Conservation (phyloP, 2,329 filamentous ascomycete genomes). For the Clonostachys byssicola region DNA sequence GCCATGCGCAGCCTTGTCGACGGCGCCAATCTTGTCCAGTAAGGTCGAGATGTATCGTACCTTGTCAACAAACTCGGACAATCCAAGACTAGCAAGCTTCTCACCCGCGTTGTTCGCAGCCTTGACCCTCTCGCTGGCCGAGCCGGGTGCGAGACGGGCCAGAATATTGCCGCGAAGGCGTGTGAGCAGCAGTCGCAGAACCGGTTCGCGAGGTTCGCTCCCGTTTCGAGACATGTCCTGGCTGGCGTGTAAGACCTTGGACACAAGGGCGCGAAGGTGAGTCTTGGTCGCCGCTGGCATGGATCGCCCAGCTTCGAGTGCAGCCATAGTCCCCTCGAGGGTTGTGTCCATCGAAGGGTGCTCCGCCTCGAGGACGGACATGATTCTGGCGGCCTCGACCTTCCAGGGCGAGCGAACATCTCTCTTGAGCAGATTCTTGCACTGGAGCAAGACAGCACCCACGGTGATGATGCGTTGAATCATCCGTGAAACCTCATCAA, state of each 20-base stretch:
- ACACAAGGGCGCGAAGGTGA: constrained; percentile 54
- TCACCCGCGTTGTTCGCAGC: constrained; percentile 66
- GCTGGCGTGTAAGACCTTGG: constrained; percentile 48
- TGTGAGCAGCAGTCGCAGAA: constrained; percentile 64
- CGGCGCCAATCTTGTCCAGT: constrained; percentile 57
- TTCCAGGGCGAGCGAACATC: constrained; percentile 78
- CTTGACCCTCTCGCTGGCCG: constrained; percentile 66
- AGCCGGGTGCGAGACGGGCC: constrained; percentile 58
- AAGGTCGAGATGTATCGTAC: constrained; percentile 68
- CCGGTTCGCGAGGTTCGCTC: constrained; percentile 45
- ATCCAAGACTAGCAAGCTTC: constrained; percentile 62
- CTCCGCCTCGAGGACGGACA: constrained; percentile 60
- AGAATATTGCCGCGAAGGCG: constrained; percentile 65
- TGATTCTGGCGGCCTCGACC: constrained; percentile 66
- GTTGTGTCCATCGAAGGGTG: constrained; percentile 45
- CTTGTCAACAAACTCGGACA: constrained; percentile 69
- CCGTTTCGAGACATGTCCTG: constrained; percentile 35
- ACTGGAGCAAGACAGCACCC: constrained; percentile 71
- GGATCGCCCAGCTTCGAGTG: constrained; percentile 56
- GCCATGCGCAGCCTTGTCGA: constrained; percentile 66
- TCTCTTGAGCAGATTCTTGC: constrained; percentile 79
- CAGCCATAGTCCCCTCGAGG: constrained; percentile 58
- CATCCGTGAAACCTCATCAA: constrained; percentile 34
- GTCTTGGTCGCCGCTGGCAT: constrained; percentile 60
- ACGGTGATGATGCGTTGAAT: constrained; percentile 62